phyloP scores from a whole-genome alignment of 2,329 filamentous ascomycete genomes.

The Fusarium sp. region DNA sequence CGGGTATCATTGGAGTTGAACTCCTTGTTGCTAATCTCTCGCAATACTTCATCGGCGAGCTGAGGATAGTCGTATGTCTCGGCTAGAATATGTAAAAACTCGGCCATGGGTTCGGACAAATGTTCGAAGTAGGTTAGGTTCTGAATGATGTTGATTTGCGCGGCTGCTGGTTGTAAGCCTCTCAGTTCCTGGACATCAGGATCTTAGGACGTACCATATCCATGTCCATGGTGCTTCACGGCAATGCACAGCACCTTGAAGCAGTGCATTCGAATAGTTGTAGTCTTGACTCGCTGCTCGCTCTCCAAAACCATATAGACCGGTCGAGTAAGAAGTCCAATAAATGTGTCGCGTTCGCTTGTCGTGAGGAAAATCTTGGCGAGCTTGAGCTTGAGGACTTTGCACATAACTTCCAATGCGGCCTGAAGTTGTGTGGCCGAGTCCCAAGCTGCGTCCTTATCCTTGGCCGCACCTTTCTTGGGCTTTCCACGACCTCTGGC shows the following conservation, averaged over 20 bases:
- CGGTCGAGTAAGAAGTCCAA: conserved; percentile 89
- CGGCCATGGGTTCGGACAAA: conserved; percentile 98
- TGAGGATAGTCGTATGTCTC: conserved; percentile 99
- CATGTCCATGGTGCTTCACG: conserved; percentile 97
- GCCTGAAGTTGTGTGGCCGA: conserved; percentile 87
- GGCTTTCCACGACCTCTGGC: conserved; percentile 78
- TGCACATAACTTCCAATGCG: conserved; percentile 94
- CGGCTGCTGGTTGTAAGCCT: conserved; percentile 66
- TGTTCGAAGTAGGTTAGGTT: conserved; percentile 99
- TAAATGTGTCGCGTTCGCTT: conserved; percentile 94
- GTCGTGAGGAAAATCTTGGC: conserved; percentile 95
- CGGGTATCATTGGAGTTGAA: conserved; percentile 97
- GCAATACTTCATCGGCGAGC: conserved; percentile 89
- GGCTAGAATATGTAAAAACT: conserved; percentile 93
- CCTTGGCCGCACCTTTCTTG: conserved; percentile 80
- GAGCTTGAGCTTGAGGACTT: conserved; percentile 91
- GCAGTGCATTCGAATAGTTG: conserved; percentile 90
- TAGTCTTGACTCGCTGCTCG: conserved; percentile 90
- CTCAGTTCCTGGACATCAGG: neutral
- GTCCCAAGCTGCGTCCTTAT: conserved; percentile 91
- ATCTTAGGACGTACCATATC: conserved; percentile 72
- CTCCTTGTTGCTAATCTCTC: conserved; percentile 96
- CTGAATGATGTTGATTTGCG: conserved; percentile 97
- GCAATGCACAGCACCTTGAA: conserved; percentile 98
- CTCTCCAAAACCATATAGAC: conserved; percentile 95